Evolutionary conservation across 768 basidiomycete genomes (phyloP), one percentile per base, ranked within the genome.

Genomic region (Naganishia onofrii): DNA sequence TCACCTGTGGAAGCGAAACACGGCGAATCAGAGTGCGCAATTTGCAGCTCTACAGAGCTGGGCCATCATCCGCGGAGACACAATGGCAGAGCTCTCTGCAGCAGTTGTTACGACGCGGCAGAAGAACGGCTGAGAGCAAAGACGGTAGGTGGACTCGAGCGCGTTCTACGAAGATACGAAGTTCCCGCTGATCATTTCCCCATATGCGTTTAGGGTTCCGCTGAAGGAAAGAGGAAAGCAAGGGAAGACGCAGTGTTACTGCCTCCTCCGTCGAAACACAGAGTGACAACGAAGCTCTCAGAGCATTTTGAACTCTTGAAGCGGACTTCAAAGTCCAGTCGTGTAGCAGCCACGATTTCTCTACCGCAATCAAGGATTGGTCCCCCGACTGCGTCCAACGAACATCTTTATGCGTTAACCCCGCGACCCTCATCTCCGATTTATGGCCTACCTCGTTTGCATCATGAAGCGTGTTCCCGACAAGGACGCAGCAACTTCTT

Each of bases 261-360:
- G 2, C 60, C 60, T 26, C 38, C 38, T n/a, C 60, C 60, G 36
- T 42, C 60, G 32, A 63, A 63, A 34, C 60, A 63, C 12, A 63
- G 23, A 44, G 36, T 44, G 15, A 21, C 42, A 7, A 63, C 38
- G 23, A 38, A 42, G 46, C 9, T 63, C 26, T 23, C 42, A 13
- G 60, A 63, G 26, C 23, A 42, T 28, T 29, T 63, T 13, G 26
- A 10, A 1, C 36, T 36, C 10, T 8, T 26, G 23, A 26, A 42
- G 36, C 60, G 12, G 17, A 26, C 8, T 46, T 12, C 38, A 3
- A 44, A 44, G 38, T 8, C 10, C 2, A 23, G 28, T 28, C 1
- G 32, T 12, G 9, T 3, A 7, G 17, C 58, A 21, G 21, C 23
- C 23, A 5, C 42, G 21, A 38, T 46, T 29, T 42, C 48, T 51